Evolutionary conservation across 139 green algal species (phyloP).

Genomic region (Spirogloea muscicola): DNA sequence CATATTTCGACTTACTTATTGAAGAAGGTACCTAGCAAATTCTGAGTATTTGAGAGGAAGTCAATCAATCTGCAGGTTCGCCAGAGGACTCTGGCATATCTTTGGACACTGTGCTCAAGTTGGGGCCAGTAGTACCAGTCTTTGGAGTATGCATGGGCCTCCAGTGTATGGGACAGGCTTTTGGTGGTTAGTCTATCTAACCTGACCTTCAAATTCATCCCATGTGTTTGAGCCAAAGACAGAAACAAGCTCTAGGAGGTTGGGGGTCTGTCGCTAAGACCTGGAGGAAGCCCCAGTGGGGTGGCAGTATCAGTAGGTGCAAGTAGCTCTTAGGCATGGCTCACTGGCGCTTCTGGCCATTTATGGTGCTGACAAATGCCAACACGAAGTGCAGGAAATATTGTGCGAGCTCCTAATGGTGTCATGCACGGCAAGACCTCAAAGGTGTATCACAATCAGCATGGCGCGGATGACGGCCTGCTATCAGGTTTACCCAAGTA

Average conservation of each 20-base stretch:
- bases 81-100: constrained; percentile 92
- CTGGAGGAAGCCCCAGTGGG: too few relatives aligned
- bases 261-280: too few relatives aligned
- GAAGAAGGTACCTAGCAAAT: too few relatives aligned
- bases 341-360: too few relatives aligned
- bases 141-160: constrained; percentile 99
- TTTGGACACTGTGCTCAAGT: constrained; percentile 73
- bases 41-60: too few relatives aligned
- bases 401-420: constrained; percentile 83
- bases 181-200: constrained; percentile 34
- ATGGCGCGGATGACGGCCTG: constrained; percentile 54
- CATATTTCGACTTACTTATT: too few relatives aligned
- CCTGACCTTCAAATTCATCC: too few relatives aligned
- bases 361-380: too few relatives aligned
- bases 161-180: constrained; percentile 94
- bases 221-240: too few relatives aligned
- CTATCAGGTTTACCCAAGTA: constrained; percentile 63
- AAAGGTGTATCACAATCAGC: constrained; percentile 76
- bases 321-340: too few relatives aligned
- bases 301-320: too few relatives aligned
- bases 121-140: constrained; percentile 79
- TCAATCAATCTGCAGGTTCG: constrained; percentile 10
- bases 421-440: constrained; percentile 98
- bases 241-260: too few relatives aligned
- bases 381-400: constrained; percentile 49